Evolutionary conservation across 352 stramenopile species (phyloP).

Genomic region (Globisporangium canariense): DNA sequence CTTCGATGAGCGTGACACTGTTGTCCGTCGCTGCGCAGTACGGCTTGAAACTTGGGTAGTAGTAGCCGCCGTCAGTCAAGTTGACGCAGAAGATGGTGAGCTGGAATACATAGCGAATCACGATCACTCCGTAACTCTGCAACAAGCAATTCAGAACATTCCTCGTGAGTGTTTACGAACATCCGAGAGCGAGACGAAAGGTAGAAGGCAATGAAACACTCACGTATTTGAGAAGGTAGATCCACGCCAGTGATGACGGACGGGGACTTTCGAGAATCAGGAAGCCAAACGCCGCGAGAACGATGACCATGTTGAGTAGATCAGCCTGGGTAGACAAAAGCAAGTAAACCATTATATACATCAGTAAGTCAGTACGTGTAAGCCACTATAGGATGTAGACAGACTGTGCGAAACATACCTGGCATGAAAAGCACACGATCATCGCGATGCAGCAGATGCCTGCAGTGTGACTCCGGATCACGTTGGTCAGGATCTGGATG

Average conservation of each 20-base stretch:
- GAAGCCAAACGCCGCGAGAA: constrained; percentile 64
- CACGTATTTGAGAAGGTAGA: constrained; percentile 81
- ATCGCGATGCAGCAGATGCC: constrained; percentile 61
- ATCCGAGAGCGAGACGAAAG: background rate
- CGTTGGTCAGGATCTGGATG: constrained; percentile 50
- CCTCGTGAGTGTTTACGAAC: background rate
- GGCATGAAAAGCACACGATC: constrained; percentile 64
- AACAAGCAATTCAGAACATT: constrained; percentile 10
- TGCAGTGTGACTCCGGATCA: constrained; percentile 62
- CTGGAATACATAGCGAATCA: constrained; percentile 78
- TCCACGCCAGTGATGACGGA: constrained; percentile 57
- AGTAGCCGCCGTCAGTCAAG: constrained; percentile 47
- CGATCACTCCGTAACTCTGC: constrained; percentile 48
- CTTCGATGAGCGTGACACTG: constrained; percentile 29
- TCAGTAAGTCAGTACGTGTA: background rate
- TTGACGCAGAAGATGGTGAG: constrained; percentile 79
- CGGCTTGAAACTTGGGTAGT: constrained; percentile 79
- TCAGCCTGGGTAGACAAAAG: constrained; percentile 44
- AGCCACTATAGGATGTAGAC: constrained; percentile 1
- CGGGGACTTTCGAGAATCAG: constrained; percentile 74
- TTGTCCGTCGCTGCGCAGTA: constrained; percentile 42
- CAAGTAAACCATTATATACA: constrained; percentile 2
- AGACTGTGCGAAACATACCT: constrained; percentile 36
- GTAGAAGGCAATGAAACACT: constrained; percentile 17
- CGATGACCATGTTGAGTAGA: constrained; percentile 77